These are phyloP conservation scores for Penicillium verrucosum DNA, from an alignment of 2,329 filamentous ascomycete genomes.

Conservation along the genomic window DNA sequence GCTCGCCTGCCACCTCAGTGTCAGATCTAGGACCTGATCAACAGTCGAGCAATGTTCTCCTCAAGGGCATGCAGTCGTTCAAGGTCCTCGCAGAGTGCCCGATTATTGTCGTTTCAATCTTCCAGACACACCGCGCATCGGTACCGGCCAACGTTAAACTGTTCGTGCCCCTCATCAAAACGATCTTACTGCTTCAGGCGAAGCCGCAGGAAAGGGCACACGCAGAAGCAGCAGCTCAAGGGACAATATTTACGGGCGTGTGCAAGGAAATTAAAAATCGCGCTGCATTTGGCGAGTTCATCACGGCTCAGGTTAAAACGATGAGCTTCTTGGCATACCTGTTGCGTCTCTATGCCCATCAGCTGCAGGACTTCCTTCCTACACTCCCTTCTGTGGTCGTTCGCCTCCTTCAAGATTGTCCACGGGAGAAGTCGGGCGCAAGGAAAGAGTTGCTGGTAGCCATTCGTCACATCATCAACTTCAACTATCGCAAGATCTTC, in stretches of 20 bases:
- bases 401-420: constrained; percentile 86
- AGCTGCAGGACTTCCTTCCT: constrained; percentile 82
- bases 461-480: constrained; percentile 97
- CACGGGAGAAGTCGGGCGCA: constrained; percentile 86
- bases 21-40: constrained; percentile 79
- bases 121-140: constrained; percentile 81
- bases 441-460: constrained; percentile 94
- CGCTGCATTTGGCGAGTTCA: constrained; percentile 93
- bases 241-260: constrained; percentile 85
- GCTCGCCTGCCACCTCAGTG: constrained; percentile 78
- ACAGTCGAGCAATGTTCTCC: constrained; percentile 73
- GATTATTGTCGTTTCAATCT: constrained; percentile 97
- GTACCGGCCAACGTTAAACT: constrained; percentile 82
- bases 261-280: constrained; percentile 91
- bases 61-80: constrained; percentile 97
- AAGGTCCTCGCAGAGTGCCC: constrained; percentile 97
- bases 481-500: constrained; percentile 96
- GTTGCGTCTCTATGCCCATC: constrained; percentile 79
- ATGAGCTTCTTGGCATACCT: constrained; percentile 98
- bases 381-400: constrained; percentile 87
- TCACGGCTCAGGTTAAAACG: constrained; percentile 96
- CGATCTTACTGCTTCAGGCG: constrained; percentile 81
- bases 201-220: constrained; percentile 92
- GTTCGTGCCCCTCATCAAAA: constrained; percentile 92
- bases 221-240: constrained; percentile 72